phyloP scores from a whole-genome alignment of 768 basidiomycete genomes.

The Collybiopsis confluens region DNA sequence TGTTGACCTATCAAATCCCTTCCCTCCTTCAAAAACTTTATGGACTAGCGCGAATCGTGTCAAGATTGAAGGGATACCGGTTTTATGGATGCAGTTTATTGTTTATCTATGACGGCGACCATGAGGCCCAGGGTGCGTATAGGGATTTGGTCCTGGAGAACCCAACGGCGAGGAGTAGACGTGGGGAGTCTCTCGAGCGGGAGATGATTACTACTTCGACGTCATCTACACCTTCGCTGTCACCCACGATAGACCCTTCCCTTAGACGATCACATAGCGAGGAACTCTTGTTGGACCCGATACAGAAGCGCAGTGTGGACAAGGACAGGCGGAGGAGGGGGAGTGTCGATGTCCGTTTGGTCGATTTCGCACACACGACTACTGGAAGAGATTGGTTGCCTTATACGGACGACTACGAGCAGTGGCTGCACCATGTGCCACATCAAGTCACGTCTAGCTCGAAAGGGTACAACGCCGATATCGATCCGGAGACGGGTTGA shows the following conservation, averaged over 20 bases:
- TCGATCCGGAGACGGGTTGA: slow-evolving; percentile 75
- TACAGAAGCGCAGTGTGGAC: slow-evolving; percentile 57
- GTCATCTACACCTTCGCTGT: slow-evolving; percentile 39
- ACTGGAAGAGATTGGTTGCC: slow-evolving; percentile 89
- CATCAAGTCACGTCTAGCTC: slow-evolving; percentile 50
- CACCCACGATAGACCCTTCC: slow-evolving; percentile 17
- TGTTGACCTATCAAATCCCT: slow-evolving; percentile 92
- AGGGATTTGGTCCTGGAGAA: slow-evolving; percentile 58
- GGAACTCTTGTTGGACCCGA: slow-evolving; percentile 66
- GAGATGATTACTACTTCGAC: slow-evolving; percentile 30
- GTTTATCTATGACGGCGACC: slow-evolving; percentile 96
- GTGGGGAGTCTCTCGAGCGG: slow-evolving; percentile 76
- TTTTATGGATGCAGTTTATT: slow-evolving; percentile 98
- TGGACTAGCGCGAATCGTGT: slow-evolving; percentile 87
- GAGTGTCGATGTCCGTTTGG: slow-evolving; percentile 92
- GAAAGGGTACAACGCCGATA: slow-evolving; percentile 77
- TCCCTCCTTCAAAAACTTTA: slow-evolving; percentile 87
- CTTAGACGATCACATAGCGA: slow-evolving; percentile 79
- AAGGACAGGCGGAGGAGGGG: slow-evolving; percentile 66
- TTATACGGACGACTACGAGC: slow-evolving; percentile 44
- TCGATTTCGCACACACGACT: slow-evolving; percentile 98
- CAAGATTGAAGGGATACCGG: slow-evolving; percentile 88
- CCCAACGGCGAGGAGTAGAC: slow-evolving; percentile 64
- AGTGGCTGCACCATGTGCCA: slow-evolving; percentile 17
- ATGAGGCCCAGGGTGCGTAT: slow-evolving; percentile 77